These are phyloP conservation scores for Effrenium voratum DNA, from an alignment of 73 alveolate genomes.

Conservation along the genomic window DNA sequence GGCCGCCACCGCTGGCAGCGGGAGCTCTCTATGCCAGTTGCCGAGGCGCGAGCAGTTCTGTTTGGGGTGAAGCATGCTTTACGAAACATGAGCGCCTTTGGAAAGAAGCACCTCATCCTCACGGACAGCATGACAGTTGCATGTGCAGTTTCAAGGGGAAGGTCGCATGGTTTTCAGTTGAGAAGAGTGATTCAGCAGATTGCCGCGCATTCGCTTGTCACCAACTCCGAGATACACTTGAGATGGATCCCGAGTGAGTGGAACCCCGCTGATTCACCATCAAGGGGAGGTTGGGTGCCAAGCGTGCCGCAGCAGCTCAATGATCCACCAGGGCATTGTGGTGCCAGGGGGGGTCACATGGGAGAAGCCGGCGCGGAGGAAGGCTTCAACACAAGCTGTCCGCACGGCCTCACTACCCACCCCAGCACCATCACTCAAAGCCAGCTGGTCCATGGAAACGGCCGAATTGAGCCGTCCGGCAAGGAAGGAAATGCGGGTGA, in stretches of 20 bases:
- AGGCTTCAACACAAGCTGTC: no score
- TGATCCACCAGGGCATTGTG: no score
- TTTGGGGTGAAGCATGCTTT: neutral
- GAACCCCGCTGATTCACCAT: neutral
- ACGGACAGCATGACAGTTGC: neutral
- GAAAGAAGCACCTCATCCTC: neutral
- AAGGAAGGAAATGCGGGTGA: no score
- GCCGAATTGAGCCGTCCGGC: no score
- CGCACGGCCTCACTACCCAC: no score
- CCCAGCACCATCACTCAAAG: no score
- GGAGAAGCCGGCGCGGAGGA: no score
- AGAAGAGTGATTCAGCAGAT: neutral
- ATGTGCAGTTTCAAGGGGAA: neutral
- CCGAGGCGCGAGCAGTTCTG: neutral
- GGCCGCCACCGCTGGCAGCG: neutral
- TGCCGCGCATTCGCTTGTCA: neutral
- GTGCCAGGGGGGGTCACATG: no score
- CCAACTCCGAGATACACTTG: neutral
- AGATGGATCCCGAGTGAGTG: neutral
- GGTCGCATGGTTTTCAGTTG: neutral
- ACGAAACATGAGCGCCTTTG: neutral
- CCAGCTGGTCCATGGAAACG: no score
- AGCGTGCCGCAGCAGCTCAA: neutral
- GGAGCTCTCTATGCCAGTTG: constrained; percentile 6
- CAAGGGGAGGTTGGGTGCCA: neutral